Base-by-base conservation (phyloP, 2,329 filamentous ascomycete species). In the Xylaria sp. region DNA sequence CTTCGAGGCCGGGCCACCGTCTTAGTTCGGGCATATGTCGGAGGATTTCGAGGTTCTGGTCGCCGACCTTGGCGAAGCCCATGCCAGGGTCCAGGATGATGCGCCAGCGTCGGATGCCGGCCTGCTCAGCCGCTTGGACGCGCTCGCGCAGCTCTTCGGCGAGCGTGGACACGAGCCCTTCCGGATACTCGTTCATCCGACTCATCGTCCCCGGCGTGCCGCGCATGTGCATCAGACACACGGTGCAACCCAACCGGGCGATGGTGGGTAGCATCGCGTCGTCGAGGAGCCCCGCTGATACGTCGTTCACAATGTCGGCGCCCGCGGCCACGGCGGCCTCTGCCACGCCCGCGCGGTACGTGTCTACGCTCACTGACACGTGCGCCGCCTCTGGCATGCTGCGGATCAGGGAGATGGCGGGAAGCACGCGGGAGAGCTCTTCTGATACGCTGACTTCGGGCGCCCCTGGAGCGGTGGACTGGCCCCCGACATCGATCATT, bases 71-170 rank as follows among this genome's bases (percentile, higher is more conserved):
- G 64, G 96, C 94, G 77, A 99, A 99, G 0, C 96, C 96, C 36
- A 99, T 87, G 0, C 96, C 96, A 0, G 96, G 96, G 78, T 99
- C 96, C 1, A 98, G 88, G 39, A 98, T 90, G 71, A 99, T 97
- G 72, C 95, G 92, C 96, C 96, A 99, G 57, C 94, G 90, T 4
- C 93, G 87, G 50, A 99, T 87, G 0, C 96, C 96, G 0, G 93
- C 94, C 15, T 83, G 85, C 79, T 97, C 86, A 25, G 96, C 96
- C 1, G 88, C 92, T 0, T 82, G 82, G 5, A 98, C 86, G 18
- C 94, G 91, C 9, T 81, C 84, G 2, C 86, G 82, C 5, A 97
- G 87, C 80, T 97, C 94, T 1, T 77, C 90, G 91, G 15, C 85
- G 81, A 57, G 70, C 41, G 58, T 65, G 34, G 57, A 56, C 23